Base-by-base conservation (phyloP, 2,329 filamentous ascomycete genomes). In the Escovopsis sp. region DNA sequence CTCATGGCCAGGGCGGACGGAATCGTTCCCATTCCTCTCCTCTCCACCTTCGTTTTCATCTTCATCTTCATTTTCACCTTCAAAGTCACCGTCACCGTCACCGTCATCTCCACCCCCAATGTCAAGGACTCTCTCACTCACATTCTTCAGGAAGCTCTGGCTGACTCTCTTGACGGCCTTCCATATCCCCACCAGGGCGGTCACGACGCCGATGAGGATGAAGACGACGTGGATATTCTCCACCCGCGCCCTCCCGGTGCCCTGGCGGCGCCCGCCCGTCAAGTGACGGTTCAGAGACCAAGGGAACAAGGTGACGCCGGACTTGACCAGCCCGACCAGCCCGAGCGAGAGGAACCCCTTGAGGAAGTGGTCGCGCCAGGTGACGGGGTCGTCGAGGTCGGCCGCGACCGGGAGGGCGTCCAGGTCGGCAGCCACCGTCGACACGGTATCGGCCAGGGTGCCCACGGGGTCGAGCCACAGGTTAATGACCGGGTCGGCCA, bases 311-410 rank as follows among this genome's bases (percentile, higher is more conserved):
- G 79, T 73, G 40, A 93, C 63, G 41, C 93, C 68, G 26, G 82
- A 81, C 61, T 94, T 94, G 44, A 87, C 59, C 46, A 94, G 83
- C 0, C 89, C 88, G 15, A 96, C 65, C 6, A 96, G 65, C 7
- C 91, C 91, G 40, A 96, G 72, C 5, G 85, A 89, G n/a, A 89
- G 80, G 50, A 95, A 70, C 0, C 91, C 91, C 60, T 95, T 95
- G 45, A 83, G 49, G 51, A 95, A 91, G 57, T 98, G 91, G 52
- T 84, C 77, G 6, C 68, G 53, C 89, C 89, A 96, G 1, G 77
- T 75, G 2, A 62, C 62, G 11, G 69, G 59, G 45, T 73, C 68
- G 33, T 73, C 65, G 10, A 73, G 69, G 47, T 53, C 63, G 46
- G 61, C 47, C 33, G 54, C 50, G 19, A 53, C 38, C 4, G 28